A percentile compares a stretch with the other conserved stretches of the same genome.
Evolutionary conservation across 2,329 filamentous ascomycete genomes (phyloP).

Genomic region (Corniculantispora saksenae): DNA sequence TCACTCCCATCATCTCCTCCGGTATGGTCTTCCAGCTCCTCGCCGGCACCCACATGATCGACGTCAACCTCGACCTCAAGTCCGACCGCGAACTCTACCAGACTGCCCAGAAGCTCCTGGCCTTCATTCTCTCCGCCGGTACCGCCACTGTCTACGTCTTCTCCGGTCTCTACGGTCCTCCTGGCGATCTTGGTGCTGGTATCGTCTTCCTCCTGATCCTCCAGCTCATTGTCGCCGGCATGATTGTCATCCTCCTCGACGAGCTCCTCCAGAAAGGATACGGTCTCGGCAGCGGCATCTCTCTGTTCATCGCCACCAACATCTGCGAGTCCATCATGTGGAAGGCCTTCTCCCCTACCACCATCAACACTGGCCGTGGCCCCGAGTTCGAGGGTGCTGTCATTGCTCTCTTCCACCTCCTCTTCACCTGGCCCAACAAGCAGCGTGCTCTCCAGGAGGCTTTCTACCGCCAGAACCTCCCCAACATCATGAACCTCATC

Average conservation of each 20-base stretch:
- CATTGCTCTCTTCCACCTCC: constrained; percentile 95
- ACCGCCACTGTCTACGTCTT: constrained; percentile 98
- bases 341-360: constrained; percentile 99
- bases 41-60: constrained; percentile 98
- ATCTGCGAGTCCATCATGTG: constrained; percentile 99
- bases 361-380: constrained; percentile 98
- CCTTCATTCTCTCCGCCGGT: constrained; percentile 95
- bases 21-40: constrained; percentile 99
- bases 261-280: constrained; percentile 99
- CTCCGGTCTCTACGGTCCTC: constrained; percentile 95
- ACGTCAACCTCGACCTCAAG: constrained; percentile 99
- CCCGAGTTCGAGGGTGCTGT: constrained; percentile 99
- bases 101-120: constrained; percentile 98
- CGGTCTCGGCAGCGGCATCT: constrained; percentile 96
- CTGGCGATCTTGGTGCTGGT: constrained; percentile 93
- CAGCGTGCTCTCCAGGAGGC: constrained; percentile 96
- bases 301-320: constrained; percentile 99
- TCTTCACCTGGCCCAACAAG: constrained; percentile 99
- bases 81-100: constrained; percentile 99
- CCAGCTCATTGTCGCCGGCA: constrained; percentile 93
- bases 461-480: constrained; percentile 98
- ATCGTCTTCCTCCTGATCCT: constrained; percentile 98
- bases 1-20: constrained; percentile 98
- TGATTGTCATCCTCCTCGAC: constrained; percentile 98
- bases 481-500: constrained; percentile 98